Evolutionary conservation across 2,329 filamentous ascomycete genomes (phyloP).

Genomic region (Aspergillus thermomutatus): DNA sequence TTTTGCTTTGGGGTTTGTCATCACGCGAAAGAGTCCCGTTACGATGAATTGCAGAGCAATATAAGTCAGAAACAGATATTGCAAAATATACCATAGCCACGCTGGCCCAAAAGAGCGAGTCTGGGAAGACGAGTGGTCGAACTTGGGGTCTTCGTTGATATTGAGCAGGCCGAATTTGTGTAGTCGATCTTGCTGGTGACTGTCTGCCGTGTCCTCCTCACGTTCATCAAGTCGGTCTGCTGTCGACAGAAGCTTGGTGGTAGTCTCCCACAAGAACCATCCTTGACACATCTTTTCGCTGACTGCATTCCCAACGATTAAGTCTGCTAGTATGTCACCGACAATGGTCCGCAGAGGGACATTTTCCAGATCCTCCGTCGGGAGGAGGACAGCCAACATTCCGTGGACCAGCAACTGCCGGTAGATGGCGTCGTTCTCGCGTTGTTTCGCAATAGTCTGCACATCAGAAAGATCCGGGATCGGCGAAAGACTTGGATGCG

Average conservation of each 20-base stretch:
- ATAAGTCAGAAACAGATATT: slow-evolving; percentile 51
- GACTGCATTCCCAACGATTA: slow-evolving; percentile 80
- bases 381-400: slow-evolving; percentile 76
- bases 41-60: slow-evolving; percentile 65
- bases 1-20: slow-evolving; percentile 57
- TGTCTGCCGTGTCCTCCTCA: slow-evolving; percentile 26
- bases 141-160: slow-evolving; percentile 26
- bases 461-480: slow-evolving; percentile 60
- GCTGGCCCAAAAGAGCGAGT: slow-evolving; percentile 34
- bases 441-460: slow-evolving; percentile 57
- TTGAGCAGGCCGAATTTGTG: slow-evolving; percentile 57
- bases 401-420: slow-evolving; percentile 84
- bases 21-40: slow-evolving; percentile 62
- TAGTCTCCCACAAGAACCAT: slow-evolving; percentile 82
- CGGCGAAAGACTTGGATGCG: slow-evolving; percentile 76
- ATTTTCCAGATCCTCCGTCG: slow-evolving; percentile 89
- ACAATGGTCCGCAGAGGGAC: slow-evolving; percentile 78
- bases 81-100: slow-evolving; percentile 52
- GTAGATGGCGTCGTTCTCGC: slow-evolving; percentile 76
- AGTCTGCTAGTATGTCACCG: slow-evolving; percentile 82
- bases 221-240: slow-evolving; percentile 30
- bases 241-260: slow-evolving; percentile 65
- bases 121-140: slow-evolving; percentile 23
- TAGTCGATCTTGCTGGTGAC: slow-evolving; percentile 42
- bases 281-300: slow-evolving; percentile 78